Percentiles rank a stretch among this genome's conserved stretches.
These are phyloP conservation scores for Pelargonium cotyledonis DNA, from an alignment of 441 rosid genomes.

Conservation along the genomic window DNA sequence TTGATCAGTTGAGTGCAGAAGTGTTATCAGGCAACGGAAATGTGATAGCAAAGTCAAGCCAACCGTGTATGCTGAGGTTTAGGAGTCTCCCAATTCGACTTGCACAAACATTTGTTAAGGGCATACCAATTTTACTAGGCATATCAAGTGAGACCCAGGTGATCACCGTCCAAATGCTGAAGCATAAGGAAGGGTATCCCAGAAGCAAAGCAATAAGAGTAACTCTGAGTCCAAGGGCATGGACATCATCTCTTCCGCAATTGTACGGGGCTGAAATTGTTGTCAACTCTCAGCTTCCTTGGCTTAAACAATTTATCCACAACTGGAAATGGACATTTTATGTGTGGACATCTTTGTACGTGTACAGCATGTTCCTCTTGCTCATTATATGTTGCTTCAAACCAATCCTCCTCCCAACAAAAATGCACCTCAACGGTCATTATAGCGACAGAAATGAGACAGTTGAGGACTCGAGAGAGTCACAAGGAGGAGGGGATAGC, in stretches of 20 bases:
- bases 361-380: slow-evolving; percentile 33
- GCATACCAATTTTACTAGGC: slow-evolving; percentile 53
- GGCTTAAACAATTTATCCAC: slow-evolving; percentile 51
- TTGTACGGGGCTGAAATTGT: slow-evolving; percentile 51
- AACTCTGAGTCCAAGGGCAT: slow-evolving; percentile 53
- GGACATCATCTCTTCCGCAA: slow-evolving; percentile 49
- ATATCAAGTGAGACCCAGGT: slow-evolving; percentile 57
- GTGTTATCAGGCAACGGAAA: slow-evolving; percentile 40
- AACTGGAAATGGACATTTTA: slow-evolving; percentile 75
- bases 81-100: slow-evolving; percentile 60
- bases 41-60: slow-evolving; percentile 50
- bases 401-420: slow-evolving; percentile 35
- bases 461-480: too few relatives aligned
- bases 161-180: slow-evolving; percentile 36
- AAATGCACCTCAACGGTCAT: not conserved
- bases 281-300: slow-evolving; percentile 50
- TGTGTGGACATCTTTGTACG: slow-evolving; percentile 51
- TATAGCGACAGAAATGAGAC: not conserved
- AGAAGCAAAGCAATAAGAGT: slow-evolving; percentile 50
- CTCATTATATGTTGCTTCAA: slow-evolving; percentile 37
- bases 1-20: slow-evolving; percentile 63
- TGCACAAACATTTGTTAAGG: slow-evolving; percentile 40
- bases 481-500: slow-evolving; percentile 5
- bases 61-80: slow-evolving; percentile 60
- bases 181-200: slow-evolving; percentile 47